Base-by-base conservation (phyloP, 1,139 yeast species). In the Debaryomycetaceae sp. region DNA sequence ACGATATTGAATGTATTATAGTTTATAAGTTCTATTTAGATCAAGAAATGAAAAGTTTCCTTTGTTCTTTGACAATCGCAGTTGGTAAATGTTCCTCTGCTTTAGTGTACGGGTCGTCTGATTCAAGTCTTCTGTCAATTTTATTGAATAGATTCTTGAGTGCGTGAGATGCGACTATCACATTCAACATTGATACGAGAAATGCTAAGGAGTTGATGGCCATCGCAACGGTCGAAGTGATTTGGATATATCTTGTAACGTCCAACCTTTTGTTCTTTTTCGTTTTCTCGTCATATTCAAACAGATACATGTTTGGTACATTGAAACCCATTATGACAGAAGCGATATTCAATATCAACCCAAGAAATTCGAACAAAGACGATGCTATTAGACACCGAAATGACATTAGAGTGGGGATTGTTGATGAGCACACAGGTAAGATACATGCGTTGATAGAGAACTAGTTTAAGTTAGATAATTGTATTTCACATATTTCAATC, bases 231-330 rank as follows among this genome's bases (percentile, higher is more conserved):
- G 49, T 44, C 1, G 52, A 37, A 14, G 56, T 47, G 1, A 52
- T 44, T 40, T 56, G 59, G 2, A 63, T 47, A 40, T 60, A 63
- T 0, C 50, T 40, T 1, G 75, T 66, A 6, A 70, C 65, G 35
- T 69, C 62, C 1, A 58, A 57, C 41, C 53, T 50, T 1, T 45
- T 48, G 2, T 53, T 42, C 1, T 39, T 39, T 1, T 48, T 49
- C 22, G 43, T 37, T 1, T 48, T 47, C 20, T 47, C 37, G 39
- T 61, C 56, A 40, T 57, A 58, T 31, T 62, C 67, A 41, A 55
- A 53, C 55, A 61, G 63, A 43, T 47, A 57, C 73, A 69, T 66
- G 6, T 41, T 42, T 1, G 55, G 54, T 2, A 54, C 55, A 29
- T 52, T 55, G 5, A 67, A 48, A 35, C 62, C 57, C 14, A 46